A percentile compares a stretch with the other conserved stretches of the same genome.
These are phyloP conservation scores for Emmonsia crescens DNA, from an alignment of 2,329 filamentous ascomycete species.

Conservation along the genomic window DNA sequence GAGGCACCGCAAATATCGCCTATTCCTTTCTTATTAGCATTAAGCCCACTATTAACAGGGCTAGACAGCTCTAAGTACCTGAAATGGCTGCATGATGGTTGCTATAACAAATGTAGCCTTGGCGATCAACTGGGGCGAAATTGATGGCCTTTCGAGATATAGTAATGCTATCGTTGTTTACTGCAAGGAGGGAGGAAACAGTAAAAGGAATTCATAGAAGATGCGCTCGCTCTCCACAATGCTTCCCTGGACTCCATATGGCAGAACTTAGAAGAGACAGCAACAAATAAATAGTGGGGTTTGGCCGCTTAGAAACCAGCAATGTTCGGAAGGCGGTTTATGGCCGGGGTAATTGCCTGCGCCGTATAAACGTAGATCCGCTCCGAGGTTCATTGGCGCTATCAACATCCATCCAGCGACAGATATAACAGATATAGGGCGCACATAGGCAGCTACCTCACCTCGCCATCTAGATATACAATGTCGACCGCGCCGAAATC, in stretches of 20 bases:
- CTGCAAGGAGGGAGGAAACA: background rate
- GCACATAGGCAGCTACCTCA: background rate
- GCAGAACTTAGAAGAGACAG: background rate
- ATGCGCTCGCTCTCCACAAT: background rate
- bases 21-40: constrained; percentile 28
- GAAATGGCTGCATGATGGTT: constrained; percentile 37
- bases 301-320: constrained; percentile 22
- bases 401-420: background rate
- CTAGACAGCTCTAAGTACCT: constrained; percentile 21
- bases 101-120: background rate
- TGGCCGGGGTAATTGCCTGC: background rate
- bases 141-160: background rate
- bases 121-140: background rate
- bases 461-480: constrained; percentile 6
- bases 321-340: background rate
- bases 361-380: background rate
- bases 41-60: background rate
- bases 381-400: background rate
- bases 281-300: constrained; percentile 17
- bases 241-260: background rate
- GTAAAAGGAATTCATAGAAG: background rate
- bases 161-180: background rate
- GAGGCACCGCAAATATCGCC: constrained; percentile 89
- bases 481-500: constrained; percentile 59
- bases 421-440: background rate